These are phyloP conservation scores for Harrya chromipes DNA, from an alignment of 768 basidiomycete species.

Conservation along the genomic window DNA sequence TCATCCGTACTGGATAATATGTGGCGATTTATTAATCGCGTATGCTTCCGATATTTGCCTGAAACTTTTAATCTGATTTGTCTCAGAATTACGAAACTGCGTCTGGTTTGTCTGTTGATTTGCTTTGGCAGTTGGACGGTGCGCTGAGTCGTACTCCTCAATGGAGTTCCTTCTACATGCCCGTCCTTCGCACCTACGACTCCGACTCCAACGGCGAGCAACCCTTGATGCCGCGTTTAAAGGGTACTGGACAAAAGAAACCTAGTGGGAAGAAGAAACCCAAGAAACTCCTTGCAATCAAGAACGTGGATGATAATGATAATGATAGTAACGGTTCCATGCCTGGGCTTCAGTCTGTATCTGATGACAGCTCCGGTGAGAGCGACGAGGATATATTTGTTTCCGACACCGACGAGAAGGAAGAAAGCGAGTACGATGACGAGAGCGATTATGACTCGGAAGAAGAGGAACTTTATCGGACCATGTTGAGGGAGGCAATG, in stretches of 20 bases:
- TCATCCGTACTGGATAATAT: constrained; percentile 51
- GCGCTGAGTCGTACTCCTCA: constrained; percentile 52
- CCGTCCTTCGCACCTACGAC: constrained; percentile 15
- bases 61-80: constrained; percentile 4
- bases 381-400: constrained; percentile 34
- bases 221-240: constrained; percentile 5
- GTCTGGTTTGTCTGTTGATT: constrained; percentile 55
- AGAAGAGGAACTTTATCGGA: constrained; percentile 62
- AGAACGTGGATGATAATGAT: constrained; percentile 38
- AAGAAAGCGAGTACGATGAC: constrained; percentile 35
- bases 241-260: constrained; percentile 17
- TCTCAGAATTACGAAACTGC: constrained; percentile 55
- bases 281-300: constrained; percentile 48
- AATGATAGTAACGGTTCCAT: constrained; percentile 52
- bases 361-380: constrained; percentile 55
- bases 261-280: constrained; percentile 24
- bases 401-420: constrained; percentile 31
- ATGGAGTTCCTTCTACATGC: constrained; percentile 49
- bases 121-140: constrained; percentile 60
- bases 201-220: constrained; percentile 29
- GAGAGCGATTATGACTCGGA: constrained; percentile 61
- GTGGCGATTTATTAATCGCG: constrained; percentile 63
- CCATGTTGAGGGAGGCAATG: constrained; percentile 69
- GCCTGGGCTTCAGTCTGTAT: constrained; percentile 66
- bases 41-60: constrained; percentile 29